phyloP scores from a whole-genome alignment of 257 asterid genomes.

The Euphrasia confusa region DNA sequence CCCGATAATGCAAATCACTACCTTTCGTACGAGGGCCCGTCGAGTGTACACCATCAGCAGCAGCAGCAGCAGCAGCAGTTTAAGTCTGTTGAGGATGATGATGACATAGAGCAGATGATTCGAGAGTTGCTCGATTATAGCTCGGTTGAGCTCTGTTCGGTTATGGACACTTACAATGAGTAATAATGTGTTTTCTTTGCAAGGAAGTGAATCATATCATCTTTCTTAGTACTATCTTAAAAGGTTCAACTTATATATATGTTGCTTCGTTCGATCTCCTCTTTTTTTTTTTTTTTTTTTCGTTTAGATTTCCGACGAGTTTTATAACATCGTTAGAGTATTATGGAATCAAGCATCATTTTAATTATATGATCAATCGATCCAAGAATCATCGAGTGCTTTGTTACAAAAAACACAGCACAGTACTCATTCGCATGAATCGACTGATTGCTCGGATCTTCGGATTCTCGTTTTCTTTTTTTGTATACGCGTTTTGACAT shows the following conservation, averaged over 20 bases:
- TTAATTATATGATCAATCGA: too few relatives aligned
- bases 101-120: slow-evolving; percentile 82
- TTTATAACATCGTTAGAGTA: too few relatives aligned
- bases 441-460: too few relatives aligned
- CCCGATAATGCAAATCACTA: background rate
- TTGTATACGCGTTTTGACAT: too few relatives aligned
- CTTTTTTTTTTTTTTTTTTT: too few relatives aligned
- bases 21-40: slow-evolving; percentile 2
- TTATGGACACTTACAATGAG: slow-evolving; percentile 20
- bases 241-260: background rate
- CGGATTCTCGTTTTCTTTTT: too few relatives aligned
- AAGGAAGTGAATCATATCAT: background rate
- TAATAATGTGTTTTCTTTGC: slow-evolving; percentile 8
- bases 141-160: slow-evolving; percentile 59
- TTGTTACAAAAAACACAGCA: too few relatives aligned
- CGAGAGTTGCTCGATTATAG: slow-evolving; percentile 73
- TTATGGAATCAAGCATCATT: too few relatives aligned
- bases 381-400: too few relatives aligned
- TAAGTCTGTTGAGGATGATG: slow-evolving; percentile 63
- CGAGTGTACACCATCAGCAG: background rate
- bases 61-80: slow-evolving; percentile 17
- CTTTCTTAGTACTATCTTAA: background rate
- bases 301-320: too few relatives aligned
- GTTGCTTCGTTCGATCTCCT: too few relatives aligned
- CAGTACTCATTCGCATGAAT: too few relatives aligned